Evolutionary conservation across 768 basidiomycete genomes (phyloP).

Genomic region (Lyophyllum shimeji): DNA sequence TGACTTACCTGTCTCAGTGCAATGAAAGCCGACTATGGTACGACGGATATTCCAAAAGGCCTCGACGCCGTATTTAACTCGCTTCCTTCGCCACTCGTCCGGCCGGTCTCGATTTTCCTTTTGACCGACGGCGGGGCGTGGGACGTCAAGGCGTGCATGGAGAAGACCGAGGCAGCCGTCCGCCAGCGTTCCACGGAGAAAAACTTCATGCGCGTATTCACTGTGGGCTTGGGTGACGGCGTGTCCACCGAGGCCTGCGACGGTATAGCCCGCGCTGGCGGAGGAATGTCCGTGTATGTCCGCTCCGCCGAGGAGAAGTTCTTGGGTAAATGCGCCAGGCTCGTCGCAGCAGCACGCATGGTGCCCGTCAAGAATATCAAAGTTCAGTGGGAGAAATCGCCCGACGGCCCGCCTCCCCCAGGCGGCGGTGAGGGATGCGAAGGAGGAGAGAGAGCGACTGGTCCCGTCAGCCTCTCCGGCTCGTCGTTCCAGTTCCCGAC

Average conservation of each 20-base stretch:
- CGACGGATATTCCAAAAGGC: background rate
- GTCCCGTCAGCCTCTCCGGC: background rate
- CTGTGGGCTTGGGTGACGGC: background rate
- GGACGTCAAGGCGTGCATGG: background rate
- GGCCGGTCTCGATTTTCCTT: background rate
- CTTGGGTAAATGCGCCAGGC: background rate
- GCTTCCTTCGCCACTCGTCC: background rate
- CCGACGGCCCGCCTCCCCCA: no score
- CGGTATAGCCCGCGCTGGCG: background rate
- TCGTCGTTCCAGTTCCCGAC: background rate
- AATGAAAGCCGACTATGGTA: background rate
- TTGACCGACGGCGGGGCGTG: background rate
- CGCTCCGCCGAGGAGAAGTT: background rate
- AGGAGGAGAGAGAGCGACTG: no score
- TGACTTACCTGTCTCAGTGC: background rate
- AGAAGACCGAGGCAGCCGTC: background rate
- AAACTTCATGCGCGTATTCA: background rate
- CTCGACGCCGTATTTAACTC: background rate
- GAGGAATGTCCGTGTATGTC: background rate
- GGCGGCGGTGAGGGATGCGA: no score
- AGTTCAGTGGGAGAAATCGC: background rate
- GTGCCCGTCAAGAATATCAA: background rate
- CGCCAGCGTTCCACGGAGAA: background rate
- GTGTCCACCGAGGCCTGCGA: constrained; percentile 1
- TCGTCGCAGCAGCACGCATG: background rate